Evolutionary conservation across 768 basidiomycete species (phyloP).

Genomic region (Pseudohyphozyma bogoriensis): DNA sequence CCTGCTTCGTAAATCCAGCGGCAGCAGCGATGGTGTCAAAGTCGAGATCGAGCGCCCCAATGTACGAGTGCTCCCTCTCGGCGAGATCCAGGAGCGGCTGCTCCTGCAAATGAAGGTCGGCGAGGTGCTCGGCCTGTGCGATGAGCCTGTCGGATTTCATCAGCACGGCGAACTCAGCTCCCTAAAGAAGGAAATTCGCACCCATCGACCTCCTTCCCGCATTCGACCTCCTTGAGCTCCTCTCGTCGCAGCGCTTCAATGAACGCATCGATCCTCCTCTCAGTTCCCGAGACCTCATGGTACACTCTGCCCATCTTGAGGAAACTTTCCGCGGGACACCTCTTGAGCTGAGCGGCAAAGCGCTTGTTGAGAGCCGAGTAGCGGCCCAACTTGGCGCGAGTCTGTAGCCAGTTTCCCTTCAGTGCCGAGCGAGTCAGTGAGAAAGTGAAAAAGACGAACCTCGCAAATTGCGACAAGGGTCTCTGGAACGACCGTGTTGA

Average conservation of each 20-base stretch:
- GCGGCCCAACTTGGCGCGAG: conserved; percentile 70
- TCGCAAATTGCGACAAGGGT: conserved; percentile 87
- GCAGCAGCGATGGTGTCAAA: conserved; percentile 89
- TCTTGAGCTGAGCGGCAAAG: conserved; percentile 70
- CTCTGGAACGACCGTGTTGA: conserved; percentile 72
- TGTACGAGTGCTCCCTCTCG: conserved; percentile 77
- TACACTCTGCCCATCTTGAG: conserved; percentile 71
- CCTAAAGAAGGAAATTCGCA: conserved; percentile 35
- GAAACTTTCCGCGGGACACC: conserved; percentile 76
- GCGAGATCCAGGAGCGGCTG: conserved; percentile 77
- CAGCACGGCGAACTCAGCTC: no score
- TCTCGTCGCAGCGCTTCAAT: conserved; percentile 72
- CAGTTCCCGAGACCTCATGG: conserved; percentile 74
- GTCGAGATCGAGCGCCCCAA: conserved; percentile 74
- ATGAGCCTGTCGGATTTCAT: conserved; percentile 54
- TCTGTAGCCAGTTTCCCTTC: conserved; percentile 34
- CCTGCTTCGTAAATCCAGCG: conserved; percentile 79
- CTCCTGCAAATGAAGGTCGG: conserved; percentile 71
- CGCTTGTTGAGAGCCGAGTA: conserved; percentile 78
- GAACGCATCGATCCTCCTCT: conserved; percentile 86
- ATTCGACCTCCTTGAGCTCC: conserved; percentile 88
- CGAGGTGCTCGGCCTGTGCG: conserved; percentile 84
- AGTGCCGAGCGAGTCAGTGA: no score
- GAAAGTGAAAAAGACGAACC: conserved; percentile 42
- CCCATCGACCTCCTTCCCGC: conserved; percentile 81